Base-by-base conservation (phyloP, 2,329 filamentous ascomycete genomes). In the Ophiognomonia clavigignenti-juglandacearum region DNA sequence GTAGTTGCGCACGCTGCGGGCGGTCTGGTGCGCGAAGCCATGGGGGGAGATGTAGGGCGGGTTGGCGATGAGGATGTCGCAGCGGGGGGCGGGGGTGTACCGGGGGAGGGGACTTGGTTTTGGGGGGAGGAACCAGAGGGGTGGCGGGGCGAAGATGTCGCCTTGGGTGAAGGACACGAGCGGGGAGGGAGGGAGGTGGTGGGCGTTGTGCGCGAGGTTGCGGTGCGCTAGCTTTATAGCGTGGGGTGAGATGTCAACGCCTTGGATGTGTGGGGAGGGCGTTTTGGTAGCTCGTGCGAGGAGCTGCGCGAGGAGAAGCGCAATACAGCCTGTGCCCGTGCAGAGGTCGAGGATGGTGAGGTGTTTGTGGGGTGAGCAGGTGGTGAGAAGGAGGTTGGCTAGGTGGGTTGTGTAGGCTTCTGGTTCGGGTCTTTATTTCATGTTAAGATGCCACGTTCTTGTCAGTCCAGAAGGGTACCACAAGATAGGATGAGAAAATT, bases 321-420 rank as follows among this genome's bases (percentile, higher is more conserved):
- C 78, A 53, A 97, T 95, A 66, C 92, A 96, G 4, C 93, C 93
- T 5, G 87, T 88, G 9, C 93, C 93, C 0, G 89, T 91, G 64
- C 93, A 97, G 24, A 96, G 72, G 64, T 98, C 93, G 8, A 96
- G 64, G 34, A 97, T 71, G 11, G 74, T 76, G 11, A 95, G n/a
- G n/a, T n/a, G n/a, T n/a, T n/a, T n/a, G 56, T 14, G 47, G 16
- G 2, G 23, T 10, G 5, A 43, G 19, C 26, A 27, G 34, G 31
- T 41, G 53, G 45, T 34, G 16, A 9, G 47, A 36, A 81, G 62
- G 18, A 74, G 53, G 5, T 66, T 60, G 29, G 75, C 77, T 10
- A 87, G 68, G 55, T 81, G 68, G 23, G 70, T 63, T 1, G 77
- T 80, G 61, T 84, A 87, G 3, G 82, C 75, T 64, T 89, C 86